Evolutionary conservation across 805 yeast species (phyloP).

Genomic region (Yamadazyma scolyti): DNA sequence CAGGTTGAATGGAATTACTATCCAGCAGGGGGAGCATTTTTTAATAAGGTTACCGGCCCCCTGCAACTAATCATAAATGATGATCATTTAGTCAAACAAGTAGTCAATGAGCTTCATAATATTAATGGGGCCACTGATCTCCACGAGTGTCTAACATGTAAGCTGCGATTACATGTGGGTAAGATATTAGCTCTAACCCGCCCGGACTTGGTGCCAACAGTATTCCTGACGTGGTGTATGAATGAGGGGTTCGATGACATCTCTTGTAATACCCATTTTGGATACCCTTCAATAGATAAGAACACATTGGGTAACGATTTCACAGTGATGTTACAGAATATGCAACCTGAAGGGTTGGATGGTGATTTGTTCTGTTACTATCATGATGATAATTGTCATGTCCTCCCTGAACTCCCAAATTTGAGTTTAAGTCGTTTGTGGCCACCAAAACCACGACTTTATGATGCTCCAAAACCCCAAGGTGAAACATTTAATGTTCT

Average conservation of each 20-base stretch:
- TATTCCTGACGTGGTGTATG: conserved; percentile 43
- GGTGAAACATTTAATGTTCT: conserved; percentile 50
- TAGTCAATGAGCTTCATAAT: conserved; percentile 23
- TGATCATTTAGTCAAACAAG: conserved; percentile 2
- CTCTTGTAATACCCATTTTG: conserved; percentile 17
- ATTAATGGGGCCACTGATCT: conserved; percentile 31
- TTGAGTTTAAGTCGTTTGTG: conserved; percentile 28
- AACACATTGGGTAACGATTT: conserved; percentile 30
- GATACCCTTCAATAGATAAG: conserved; percentile 28
- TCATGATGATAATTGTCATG: conserved; percentile 46
- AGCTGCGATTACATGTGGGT: conserved; percentile 20
- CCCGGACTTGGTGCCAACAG: conserved; percentile 39
- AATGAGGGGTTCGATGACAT: conserved; percentile 31
- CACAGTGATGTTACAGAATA: conserved; percentile 45
- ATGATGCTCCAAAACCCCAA: conserved; percentile 19
- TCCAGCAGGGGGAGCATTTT: conserved; percentile 4
- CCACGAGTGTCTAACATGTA: conserved; percentile 52
- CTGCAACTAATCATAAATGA: conserved; percentile 1
- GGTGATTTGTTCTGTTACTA: conserved; percentile 38
- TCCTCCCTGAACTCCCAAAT: conserved; percentile 42
- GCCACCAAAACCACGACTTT: conserved; percentile 28
- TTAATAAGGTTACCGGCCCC: not conserved
- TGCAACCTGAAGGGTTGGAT: conserved; percentile 52
- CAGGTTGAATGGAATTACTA: conserved; percentile 5
- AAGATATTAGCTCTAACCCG: conserved; percentile 27